Percentiles rank a stretch among this genome's conserved stretches.
Evolutionary conservation across 352 stramenopile genomes (phyloP).

Genomic region (Phytopythium delawarense): DNA sequence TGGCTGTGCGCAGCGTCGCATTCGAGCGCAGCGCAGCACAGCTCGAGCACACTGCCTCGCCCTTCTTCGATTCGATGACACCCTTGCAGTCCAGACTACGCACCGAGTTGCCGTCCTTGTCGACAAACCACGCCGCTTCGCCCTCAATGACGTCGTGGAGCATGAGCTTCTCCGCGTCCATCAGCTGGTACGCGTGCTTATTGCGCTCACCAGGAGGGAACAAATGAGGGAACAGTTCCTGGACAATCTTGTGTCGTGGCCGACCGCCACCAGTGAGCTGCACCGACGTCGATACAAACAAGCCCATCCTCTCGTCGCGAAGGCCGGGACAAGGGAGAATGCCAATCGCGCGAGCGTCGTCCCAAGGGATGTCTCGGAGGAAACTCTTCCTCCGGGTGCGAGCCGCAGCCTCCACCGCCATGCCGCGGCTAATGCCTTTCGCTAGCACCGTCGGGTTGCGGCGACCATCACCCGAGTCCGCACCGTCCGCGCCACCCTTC

Average conservation of each 20-base stretch:
- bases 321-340: slow-evolving; percentile 64
- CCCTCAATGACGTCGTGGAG: slow-evolving; percentile 72
- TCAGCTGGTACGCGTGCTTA: slow-evolving; percentile 29
- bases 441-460: not conserved
- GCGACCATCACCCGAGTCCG: not conserved
- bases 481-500: slow-evolving; percentile 3
- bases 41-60: slow-evolving; percentile 32
- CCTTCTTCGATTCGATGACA: slow-evolving; percentile 34
- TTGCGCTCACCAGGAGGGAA: slow-evolving; percentile 24
- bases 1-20: slow-evolving; percentile 38
- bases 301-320: slow-evolving; percentile 44
- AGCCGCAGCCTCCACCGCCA: slow-evolving; percentile 1
- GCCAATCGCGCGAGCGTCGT: slow-evolving; percentile 29
- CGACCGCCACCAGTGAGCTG: slow-evolving; percentile 65
- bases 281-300: slow-evolving; percentile 49
- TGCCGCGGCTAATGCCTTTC: slow-evolving; percentile 1
- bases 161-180: slow-evolving; percentile 51
- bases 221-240: slow-evolving; percentile 68
- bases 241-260: slow-evolving; percentile 55
- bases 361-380: slow-evolving; percentile 51
- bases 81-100: slow-evolving; percentile 67
- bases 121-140: slow-evolving; percentile 75
- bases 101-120: slow-evolving; percentile 68
- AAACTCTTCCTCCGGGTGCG: slow-evolving; percentile 29
- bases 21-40: slow-evolving; percentile 55